phyloP scores from a whole-genome alignment of 192 early-diverging fungal genomes.

The Obelidium mucronatum region DNA sequence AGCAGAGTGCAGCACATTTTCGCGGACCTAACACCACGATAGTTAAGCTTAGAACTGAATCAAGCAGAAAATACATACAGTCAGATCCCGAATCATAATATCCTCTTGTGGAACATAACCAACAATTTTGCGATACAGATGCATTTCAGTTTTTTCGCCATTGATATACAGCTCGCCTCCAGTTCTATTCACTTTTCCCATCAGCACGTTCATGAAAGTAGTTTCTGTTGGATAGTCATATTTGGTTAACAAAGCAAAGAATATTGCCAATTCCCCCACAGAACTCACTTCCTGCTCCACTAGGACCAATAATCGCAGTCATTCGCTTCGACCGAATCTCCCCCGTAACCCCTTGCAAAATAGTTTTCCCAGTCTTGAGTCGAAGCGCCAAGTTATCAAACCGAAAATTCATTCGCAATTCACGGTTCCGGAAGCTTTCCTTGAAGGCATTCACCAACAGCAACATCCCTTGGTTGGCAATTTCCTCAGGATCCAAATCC shows the following conservation, averaged over 20 bases:
- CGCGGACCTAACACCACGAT: slow-evolving; percentile 48
- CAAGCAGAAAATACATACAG: slow-evolving; percentile 35
- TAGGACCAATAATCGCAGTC: slow-evolving; percentile 91
- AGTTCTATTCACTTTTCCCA: slow-evolving; percentile 46
- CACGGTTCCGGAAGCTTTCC: slow-evolving; percentile 26
- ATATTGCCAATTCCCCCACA: background rate
- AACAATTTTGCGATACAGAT: slow-evolving; percentile 51
- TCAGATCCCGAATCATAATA: slow-evolving; percentile 51
- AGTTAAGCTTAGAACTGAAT: background rate
- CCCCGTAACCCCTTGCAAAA: slow-evolving; percentile 79
- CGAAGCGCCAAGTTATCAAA: slow-evolving; percentile 51
- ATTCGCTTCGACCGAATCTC: slow-evolving; percentile 74
- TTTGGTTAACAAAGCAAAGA: too few species aligned
- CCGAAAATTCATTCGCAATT: slow-evolving; percentile 48
- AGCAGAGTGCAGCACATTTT: slow-evolving; percentile 59
- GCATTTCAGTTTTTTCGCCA: slow-evolving; percentile 42
- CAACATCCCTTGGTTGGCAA: slow-evolving; percentile 29
- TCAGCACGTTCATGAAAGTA: slow-evolving; percentile 56
- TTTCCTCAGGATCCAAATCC: slow-evolving; percentile 24
- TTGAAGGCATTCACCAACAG: slow-evolving; percentile 31
- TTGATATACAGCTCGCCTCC: slow-evolving; percentile 47
- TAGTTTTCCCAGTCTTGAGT: slow-evolving; percentile 55
- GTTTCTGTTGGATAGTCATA: slow-evolving; percentile 42
- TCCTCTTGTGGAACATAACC: slow-evolving; percentile 59
- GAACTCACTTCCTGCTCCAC: slow-evolving; percentile 75